phyloP scores from a whole-genome alignment of 179 eudicot species.

The Sideroxylon spinosum region DNA sequence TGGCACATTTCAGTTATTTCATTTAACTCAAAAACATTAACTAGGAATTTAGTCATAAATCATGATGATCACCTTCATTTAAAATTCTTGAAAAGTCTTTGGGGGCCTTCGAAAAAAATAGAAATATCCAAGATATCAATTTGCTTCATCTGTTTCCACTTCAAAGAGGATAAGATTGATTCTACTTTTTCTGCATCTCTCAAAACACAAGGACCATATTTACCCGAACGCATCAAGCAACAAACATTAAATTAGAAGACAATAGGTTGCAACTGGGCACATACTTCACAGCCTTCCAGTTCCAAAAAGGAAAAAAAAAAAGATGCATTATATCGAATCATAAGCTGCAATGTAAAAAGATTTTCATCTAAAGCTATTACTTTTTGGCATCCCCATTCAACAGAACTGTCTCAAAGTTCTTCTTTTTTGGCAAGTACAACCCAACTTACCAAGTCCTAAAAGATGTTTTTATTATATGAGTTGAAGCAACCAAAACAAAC shows the following conservation, averaged over 20 bases:
- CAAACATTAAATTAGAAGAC: background rate
- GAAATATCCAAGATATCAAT: background rate
- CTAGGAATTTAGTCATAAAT: background rate
- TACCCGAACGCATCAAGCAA: too few relatives aligned
- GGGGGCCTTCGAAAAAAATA: background rate
- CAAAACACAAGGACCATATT: background rate
- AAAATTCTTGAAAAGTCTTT: background rate
- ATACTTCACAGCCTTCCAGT: background rate
- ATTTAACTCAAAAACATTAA: background rate
- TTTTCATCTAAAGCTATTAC: background rate
- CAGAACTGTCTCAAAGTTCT: background rate
- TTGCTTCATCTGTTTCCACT: background rate
- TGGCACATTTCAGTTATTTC: too few relatives aligned
- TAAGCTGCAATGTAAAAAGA: background rate
- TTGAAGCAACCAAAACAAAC: background rate
- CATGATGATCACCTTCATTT: background rate
- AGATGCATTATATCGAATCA: background rate
- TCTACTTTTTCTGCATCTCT: background rate
- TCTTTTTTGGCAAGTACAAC: too few relatives aligned
- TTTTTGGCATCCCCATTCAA: background rate
- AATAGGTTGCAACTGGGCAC: background rate
- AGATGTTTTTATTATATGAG: background rate
- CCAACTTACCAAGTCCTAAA: too few relatives aligned
- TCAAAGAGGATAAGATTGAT: background rate
- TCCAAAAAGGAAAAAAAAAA: background rate